Evolutionary conservation across 169 alveolate species (phyloP), one percentile per base, ranked within the genome.

Genomic region (Babesia sp.): DNA sequence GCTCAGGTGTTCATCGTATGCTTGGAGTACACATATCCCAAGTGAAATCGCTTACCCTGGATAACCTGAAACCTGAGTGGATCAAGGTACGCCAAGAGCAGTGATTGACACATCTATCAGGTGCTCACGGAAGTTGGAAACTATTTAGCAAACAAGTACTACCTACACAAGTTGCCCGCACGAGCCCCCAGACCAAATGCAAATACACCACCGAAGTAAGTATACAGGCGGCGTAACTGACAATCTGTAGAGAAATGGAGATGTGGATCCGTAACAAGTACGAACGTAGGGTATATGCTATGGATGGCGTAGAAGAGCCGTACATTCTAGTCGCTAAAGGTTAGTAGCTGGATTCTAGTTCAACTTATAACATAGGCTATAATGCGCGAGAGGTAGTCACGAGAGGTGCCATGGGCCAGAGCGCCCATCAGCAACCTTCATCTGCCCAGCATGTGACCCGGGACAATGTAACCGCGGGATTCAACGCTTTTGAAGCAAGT

Each of bases 1-100:
- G 99, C 86, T 93, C 98, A 54, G 99, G 99, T 18, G 81, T 93
- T 28, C 99, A 97, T 77, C 87, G 99, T 59, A 92, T 89, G 78
- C 91, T 97, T 37, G 98, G 99, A 1, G 97, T 94, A 12, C 99
- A 96, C 64, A 90, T 96, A 37, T 91, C 98, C 48, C 93, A 93
- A 74, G 96, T 97, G 34, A 94, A 94, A 76, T 94, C 98, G 26
- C 91, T 94, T 41, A 94, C 97, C 22, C 73, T 97, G 48, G 99
- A 97, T 81, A 91, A 91, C 37, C 92, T 96, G 95, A 84, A 63
- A 87, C 93, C 85, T 54, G 95, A 93, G 69, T 94, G 88, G 90
- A 86, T 72, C 61, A 82, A 71, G 74, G 87, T 79, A 36, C 11
- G 57, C 24, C 37, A 0, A 6, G 18, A 48, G 16, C 55, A 31